Evolutionary conservation across 345 rosid species (phyloP).

Genomic region (Garcia nutans): DNA sequence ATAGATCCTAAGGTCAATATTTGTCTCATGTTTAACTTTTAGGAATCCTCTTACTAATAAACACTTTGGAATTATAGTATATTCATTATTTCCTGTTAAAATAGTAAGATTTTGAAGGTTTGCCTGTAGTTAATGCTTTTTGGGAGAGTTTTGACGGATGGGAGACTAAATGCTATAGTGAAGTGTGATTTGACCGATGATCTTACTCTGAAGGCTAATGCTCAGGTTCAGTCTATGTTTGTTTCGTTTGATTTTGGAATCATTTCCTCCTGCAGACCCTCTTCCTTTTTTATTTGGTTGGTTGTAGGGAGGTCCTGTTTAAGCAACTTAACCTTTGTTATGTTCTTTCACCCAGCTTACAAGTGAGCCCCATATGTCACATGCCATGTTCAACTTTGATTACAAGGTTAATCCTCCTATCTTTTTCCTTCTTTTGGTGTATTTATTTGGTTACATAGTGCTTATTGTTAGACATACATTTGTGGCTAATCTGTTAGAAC

Average conservation of each 20-base stretch:
- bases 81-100: not conserved
- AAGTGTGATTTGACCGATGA: constrained; percentile 84
- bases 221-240: constrained; percentile 50
- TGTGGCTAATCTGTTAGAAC: not conserved
- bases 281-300: not conserved
- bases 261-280: not conserved
- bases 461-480: not conserved
- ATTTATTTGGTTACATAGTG: not conserved
- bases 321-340: constrained; percentile 12
- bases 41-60: not conserved
- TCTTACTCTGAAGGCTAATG: constrained; percentile 74
- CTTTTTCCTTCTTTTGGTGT: not conserved
- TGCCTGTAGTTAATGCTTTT: constrained; percentile 74
- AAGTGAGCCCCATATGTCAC: constrained; percentile 80
- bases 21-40: not conserved
- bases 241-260: constrained; percentile 10
- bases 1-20: constrained; percentile 66
- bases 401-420: constrained; percentile 58
- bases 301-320: constrained; percentile 2
- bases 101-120: not conserved
- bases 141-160: constrained; percentile 89
- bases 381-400: constrained; percentile 83
- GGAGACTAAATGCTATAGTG: constrained; percentile 80
- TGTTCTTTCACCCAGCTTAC: constrained; percentile 58
- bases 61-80: not conserved